Evolutionary conservation across 2,329 filamentous ascomycete genomes (phyloP), one percentile per base, ranked within the genome.

Genomic region (Neurospora sp.): DNA sequence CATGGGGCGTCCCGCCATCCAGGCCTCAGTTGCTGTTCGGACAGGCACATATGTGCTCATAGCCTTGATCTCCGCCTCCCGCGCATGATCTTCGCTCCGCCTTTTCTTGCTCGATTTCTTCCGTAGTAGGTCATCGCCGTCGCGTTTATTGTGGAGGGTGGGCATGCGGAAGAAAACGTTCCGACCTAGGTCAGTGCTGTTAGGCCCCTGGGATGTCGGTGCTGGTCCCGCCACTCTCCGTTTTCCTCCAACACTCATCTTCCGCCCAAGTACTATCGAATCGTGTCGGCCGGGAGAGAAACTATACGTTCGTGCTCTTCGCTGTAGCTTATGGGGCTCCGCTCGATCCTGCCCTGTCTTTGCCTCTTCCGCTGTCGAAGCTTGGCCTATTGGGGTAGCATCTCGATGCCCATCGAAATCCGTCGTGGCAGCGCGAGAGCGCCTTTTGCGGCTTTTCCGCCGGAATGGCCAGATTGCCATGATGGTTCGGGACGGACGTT

Each of bases 391-490:
- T 19, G 73, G 71, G 40, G 71, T 66, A 11, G 71, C 71, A 43
- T 76, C 77, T 38, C 81, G 80, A 10, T 71, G 73, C 4, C 78
- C 82, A 78, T 88, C 84, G 76, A 84, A 80, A 76, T 85, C 85
- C 71, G 85, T 81, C 74, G 86, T 80, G 75, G 85, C 85, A 75
- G 87, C 79, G 73, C 82, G 81, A 73, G 84, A 80, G 77, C 85
- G 83, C 80, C 84, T 88, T 81, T 89, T 89, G 80, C 89, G 90
- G 81, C 87, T 90, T 81, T 86, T 90, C 77, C 90, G 89, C 80
- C 90, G 86, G 81, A 96, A 97, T 72, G 90, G 92, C 93, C 93
- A 96, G 80, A 94, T 83, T 78, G 90, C 88, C 92, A 95, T 95
- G 33, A 66, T 73, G 69, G 23, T 43, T 39, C 19, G 38, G 17